These are phyloP conservation scores for Amanita pseudoporphyria DNA, from an alignment of 768 basidiomycete species.

Conservation along the genomic window DNA sequence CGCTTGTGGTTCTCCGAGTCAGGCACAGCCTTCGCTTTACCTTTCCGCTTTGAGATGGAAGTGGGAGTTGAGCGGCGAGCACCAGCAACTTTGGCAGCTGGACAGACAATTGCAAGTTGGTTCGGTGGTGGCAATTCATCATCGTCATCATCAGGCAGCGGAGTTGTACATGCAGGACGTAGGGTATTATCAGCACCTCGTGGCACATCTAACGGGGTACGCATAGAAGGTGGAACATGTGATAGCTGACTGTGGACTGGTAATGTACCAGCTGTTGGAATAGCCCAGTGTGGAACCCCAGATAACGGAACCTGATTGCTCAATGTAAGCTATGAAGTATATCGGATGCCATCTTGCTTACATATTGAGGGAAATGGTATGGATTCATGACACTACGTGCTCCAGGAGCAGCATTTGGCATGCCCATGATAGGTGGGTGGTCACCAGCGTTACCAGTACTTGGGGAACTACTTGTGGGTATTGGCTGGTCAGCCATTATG, in stretches of 20 bases:
- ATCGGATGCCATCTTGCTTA: too few relatives aligned
- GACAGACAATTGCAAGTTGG: background rate
- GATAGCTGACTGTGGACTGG: background rate
- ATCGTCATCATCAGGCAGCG: slow-evolving; percentile 1
- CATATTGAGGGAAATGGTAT: too few relatives aligned
- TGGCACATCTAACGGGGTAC: background rate
- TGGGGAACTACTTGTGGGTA: too few relatives aligned
- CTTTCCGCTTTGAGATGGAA: slow-evolving; percentile 3
- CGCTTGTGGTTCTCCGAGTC: background rate
- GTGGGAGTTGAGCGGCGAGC: slow-evolving; percentile 1
- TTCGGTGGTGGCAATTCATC: background rate
- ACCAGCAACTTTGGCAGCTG: background rate
- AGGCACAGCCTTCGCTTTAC: slow-evolving; percentile 2
- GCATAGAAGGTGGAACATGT: slow-evolving; percentile 1
- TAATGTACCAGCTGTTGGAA: slow-evolving; percentile 1
- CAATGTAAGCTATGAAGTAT: too few relatives aligned
- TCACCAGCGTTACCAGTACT: too few relatives aligned
- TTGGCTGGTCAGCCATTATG: too few relatives aligned
- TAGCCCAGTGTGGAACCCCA: background rate
- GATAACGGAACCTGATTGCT: too few relatives aligned
- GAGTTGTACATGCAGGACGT: background rate
- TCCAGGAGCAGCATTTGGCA: too few relatives aligned
- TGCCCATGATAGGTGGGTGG: too few relatives aligned
- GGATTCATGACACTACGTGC: too few relatives aligned
- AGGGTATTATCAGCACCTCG: background rate